A percentile compares a stretch with the other conserved stretches of the same genome.
Conservation (phyloP, 1,139 yeast genomes). For the Suhomyces wounanorum region DNA sequence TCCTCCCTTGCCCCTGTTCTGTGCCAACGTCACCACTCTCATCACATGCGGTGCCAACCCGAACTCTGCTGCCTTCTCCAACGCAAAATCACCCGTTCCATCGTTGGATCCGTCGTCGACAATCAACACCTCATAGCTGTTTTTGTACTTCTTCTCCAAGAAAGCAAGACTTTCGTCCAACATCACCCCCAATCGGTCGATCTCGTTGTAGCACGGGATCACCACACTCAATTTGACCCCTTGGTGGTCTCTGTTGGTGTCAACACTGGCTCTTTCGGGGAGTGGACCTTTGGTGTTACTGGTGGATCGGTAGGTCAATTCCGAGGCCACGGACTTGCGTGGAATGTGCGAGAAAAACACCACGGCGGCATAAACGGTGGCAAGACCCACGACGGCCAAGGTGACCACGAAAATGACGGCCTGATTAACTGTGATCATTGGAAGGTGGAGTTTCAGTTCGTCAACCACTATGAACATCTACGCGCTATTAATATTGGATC, state of each 20-base stretch:
- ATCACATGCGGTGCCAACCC: conserved; percentile 58
- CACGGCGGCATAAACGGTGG: conserved; percentile 41
- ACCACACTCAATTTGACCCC: conserved; percentile 67
- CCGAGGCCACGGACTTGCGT: conserved; percentile 53
- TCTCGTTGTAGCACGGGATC: conserved; percentile 91
- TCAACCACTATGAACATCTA: neutral
- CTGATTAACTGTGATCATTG: conserved; percentile 8
- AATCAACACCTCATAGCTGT: conserved; percentile 70
- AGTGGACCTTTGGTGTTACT: conserved; percentile 29
- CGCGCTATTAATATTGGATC: neutral
- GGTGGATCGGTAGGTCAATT: conserved; percentile 51
- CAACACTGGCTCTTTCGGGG: conserved; percentile 32
- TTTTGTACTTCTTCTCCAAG: conserved; percentile 39
- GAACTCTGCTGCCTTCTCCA: conserved; percentile 58
- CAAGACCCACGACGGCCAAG: conserved; percentile 4
- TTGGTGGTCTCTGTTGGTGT: conserved; percentile 15
- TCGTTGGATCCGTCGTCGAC: conserved; percentile 94
- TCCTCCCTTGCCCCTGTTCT: conserved; percentile 95
- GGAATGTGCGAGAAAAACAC: conserved; percentile 64
- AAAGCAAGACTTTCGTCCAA: conserved; percentile 71
- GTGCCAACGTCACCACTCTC: conserved; percentile 65
- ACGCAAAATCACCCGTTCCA: conserved; percentile 73
- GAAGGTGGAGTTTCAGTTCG: neutral
- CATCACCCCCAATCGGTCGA: conserved; percentile 69
- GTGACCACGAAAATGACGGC: neutral